Evolutionary conservation across 345 rosid genomes (phyloP).

Genomic region (Clarkia xantiana): DNA sequence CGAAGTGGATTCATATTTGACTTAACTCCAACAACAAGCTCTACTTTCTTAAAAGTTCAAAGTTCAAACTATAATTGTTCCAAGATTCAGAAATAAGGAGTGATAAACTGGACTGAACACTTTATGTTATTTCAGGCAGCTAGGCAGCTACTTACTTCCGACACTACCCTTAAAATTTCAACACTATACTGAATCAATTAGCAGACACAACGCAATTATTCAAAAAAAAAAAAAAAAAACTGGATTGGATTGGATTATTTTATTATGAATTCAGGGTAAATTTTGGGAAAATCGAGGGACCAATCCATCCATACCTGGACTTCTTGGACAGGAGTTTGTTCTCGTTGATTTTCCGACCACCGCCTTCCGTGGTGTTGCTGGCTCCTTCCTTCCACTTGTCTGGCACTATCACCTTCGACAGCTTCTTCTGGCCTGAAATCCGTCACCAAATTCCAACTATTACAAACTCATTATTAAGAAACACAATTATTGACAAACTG

Average conservation of each 20-base stretch:
- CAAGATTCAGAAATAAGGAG: too few relatives aligned
- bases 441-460: not conserved
- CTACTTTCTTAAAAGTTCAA: too few relatives aligned
- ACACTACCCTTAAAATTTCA: too few relatives aligned
- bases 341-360: conserved; percentile 95
- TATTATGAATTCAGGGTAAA: not conserved
- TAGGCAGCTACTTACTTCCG: too few relatives aligned
- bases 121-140: too few relatives aligned
- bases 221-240: too few relatives aligned
- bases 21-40: too few relatives aligned
- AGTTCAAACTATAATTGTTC: too few relatives aligned
- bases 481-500: not conserved
- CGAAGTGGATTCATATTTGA: too few relatives aligned
- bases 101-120: too few relatives aligned
- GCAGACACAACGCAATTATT: not conserved
- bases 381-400: conserved; percentile 99
- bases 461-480: not conserved
- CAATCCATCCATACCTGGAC: conserved; percentile 30
- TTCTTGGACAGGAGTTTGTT: conserved; percentile 95
- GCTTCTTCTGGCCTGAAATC: conserved; percentile 77
- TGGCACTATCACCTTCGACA: conserved; percentile 89
- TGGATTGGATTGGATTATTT: not conserved
- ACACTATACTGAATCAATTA: not conserved
- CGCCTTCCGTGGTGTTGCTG: conserved; percentile 77
- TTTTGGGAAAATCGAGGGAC: not conserved